Conservation (phyloP, 106 monocot genomes). For the Dactylorhiza incarnata region DNA sequence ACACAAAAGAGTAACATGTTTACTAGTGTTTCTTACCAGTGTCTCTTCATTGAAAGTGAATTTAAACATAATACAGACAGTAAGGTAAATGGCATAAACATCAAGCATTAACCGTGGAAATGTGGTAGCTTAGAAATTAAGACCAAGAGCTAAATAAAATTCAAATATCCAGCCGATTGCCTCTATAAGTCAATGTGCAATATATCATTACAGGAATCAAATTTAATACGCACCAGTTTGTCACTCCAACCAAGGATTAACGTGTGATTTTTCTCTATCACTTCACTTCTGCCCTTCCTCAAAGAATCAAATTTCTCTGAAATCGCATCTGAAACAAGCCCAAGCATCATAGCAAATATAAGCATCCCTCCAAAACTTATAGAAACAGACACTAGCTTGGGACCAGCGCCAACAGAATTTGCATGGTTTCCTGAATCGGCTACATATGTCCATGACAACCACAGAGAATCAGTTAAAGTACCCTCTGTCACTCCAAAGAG, state of each 20-base stretch:
- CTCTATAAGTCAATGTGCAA: not conserved
- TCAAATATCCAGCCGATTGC: not conserved
- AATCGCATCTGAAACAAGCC: constrained; percentile 66
- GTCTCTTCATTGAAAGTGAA: not conserved
- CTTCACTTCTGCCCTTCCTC: constrained; percentile 76
- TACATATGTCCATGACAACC: constrained; percentile 69
- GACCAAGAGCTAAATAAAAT: not conserved
- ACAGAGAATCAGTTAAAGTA: constrained; percentile 47
- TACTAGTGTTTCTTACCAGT: not conserved
- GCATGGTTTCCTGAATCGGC: constrained; percentile 78
- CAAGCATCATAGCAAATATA: constrained; percentile 86
- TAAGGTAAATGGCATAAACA: not conserved
- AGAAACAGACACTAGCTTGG: constrained; percentile 56
- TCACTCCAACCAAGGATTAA: constrained; percentile 79
- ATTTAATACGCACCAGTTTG: constrained; percentile 35
- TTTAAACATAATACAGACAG: not conserved
- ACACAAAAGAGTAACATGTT: too few species aligned
- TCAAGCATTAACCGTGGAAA: not conserved
- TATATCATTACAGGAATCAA: not conserved
- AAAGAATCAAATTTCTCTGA: constrained; percentile 76
- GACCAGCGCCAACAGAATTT: constrained; percentile 48
- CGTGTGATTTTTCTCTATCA: constrained; percentile 62
- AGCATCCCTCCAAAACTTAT: constrained; percentile 77
- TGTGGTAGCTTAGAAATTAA: not conserved
- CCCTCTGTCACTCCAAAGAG: constrained; percentile 69